Percentiles rank a stretch among this genome's conserved stretches.
phyloP scores from a whole-genome alignment of 1,284 basidiomycete species.

The Exobasidium rhododendri region DNA sequence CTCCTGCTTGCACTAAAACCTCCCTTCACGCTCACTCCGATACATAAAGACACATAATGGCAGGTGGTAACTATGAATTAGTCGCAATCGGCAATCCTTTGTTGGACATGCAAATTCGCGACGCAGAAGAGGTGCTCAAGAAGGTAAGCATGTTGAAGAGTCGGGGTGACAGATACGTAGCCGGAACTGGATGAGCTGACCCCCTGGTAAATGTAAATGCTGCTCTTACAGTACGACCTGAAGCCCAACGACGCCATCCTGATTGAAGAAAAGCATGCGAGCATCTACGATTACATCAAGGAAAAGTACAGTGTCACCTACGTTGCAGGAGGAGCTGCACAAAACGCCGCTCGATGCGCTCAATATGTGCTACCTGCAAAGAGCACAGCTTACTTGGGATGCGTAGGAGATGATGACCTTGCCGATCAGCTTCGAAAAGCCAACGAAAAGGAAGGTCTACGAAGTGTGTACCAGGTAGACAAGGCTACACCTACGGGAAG shows the following conservation, averaged over 20 bases:
- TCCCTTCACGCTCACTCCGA: too few relatives aligned
- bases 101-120: slow-evolving; percentile 57
- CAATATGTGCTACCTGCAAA: slow-evolving; percentile 68
- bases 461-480: slow-evolving; percentile 83
- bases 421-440: slow-evolving; percentile 85
- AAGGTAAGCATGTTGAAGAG: too few relatives aligned
- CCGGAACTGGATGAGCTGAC: neutral
- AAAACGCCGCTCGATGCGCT: slow-evolving; percentile 92
- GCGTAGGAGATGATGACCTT: slow-evolving; percentile 87
- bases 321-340: slow-evolving; percentile 93
- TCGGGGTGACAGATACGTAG: too few relatives aligned
- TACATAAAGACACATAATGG: slow-evolving; percentile 3
- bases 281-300: slow-evolving; percentile 76
- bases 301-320: slow-evolving; percentile 77
- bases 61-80: slow-evolving; percentile 40
- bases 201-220: neutral
- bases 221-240: slow-evolving; percentile 68
- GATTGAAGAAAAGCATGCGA: slow-evolving; percentile 79
- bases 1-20: too few relatives aligned
- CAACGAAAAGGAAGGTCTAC: slow-evolving; percentile 87
- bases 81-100: slow-evolving; percentile 54
- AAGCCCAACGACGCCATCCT: slow-evolving; percentile 96
- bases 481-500: slow-evolving; percentile 86
- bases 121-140: slow-evolving; percentile 77
- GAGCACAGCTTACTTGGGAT: slow-evolving; percentile 91